Conservation (phyloP, 106 monocot species). For the Platanthera zijinensis region DNA sequence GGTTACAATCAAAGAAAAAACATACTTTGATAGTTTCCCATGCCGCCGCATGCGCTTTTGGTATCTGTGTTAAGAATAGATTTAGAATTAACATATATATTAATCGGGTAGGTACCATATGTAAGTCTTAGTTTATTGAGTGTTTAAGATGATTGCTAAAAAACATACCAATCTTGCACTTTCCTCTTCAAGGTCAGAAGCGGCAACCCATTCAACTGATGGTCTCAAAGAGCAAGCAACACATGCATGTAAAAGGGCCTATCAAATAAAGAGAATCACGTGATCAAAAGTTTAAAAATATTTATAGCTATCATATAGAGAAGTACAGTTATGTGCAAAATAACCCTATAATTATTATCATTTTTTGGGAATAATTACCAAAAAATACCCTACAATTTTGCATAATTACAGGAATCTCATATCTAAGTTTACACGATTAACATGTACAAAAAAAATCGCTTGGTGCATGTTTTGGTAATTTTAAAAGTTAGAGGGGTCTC, state of each 20-base stretch:
- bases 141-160: not conserved
- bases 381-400: no score
- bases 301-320: not conserved
- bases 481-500: no score
- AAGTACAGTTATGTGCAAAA: no score
- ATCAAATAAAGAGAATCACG: conserved; percentile 2
- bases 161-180: conserved; percentile 41
- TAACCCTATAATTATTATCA: no score
- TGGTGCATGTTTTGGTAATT: no score
- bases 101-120: not conserved
- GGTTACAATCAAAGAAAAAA: not conserved
- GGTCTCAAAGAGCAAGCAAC: conserved; percentile 61
- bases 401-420: no score
- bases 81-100: not conserved
- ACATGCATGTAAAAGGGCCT: conserved; percentile 83
- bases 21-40: conserved; percentile 66
- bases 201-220: conserved; percentile 70
- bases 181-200: conserved; percentile 81
- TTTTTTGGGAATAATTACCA: no score
- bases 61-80: conserved; percentile 36
- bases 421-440: no score
- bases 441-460: no score
- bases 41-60: conserved; percentile 54
- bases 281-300: not conserved
- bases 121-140: not conserved